These are phyloP conservation scores for Beauveria australis DNA, from an alignment of 2,329 filamentous ascomycete genomes.

Conservation along the genomic window DNA sequence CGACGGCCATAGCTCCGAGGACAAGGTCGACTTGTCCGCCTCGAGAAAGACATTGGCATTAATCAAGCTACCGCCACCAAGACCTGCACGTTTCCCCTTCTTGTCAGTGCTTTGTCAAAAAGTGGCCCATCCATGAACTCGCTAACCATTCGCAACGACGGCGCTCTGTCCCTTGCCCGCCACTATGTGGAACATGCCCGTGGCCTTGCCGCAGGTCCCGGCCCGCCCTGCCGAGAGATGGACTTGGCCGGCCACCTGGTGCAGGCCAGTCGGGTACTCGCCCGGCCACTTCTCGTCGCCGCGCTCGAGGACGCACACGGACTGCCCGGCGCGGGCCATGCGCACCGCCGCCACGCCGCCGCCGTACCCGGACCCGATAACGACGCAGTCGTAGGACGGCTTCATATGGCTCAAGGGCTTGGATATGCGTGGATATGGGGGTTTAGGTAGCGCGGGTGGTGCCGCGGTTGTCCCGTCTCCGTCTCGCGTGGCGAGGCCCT, in stretches of 20 bases:
- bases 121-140: too few relatives aligned
- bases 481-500: neutral
- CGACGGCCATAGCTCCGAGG: neutral
- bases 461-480: neutral
- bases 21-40: conserved; percentile 22
- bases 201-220: conserved; percentile 40
- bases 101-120: neutral
- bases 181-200: conserved; percentile 55
- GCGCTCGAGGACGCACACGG: conserved; percentile 56
- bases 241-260: conserved; percentile 41
- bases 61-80: conserved; percentile 58
- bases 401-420: neutral
- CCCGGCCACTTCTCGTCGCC: conserved; percentile 60
- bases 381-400: conserved; percentile 53
- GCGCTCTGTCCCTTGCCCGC: conserved; percentile 57
- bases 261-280: conserved; percentile 46
- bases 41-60: conserved; percentile 61
- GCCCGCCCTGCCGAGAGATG: conserved; percentile 40
- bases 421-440: neutral
- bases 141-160: conserved; percentile 48
- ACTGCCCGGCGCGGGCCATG: conserved; percentile 48
- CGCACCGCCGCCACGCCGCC: conserved; percentile 57
- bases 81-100: conserved; percentile 29
- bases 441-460: too few relatives aligned
- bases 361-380: conserved; percentile 63